Evolutionary conservation across 306 rosid genomes (phyloP).

Genomic region (Sphenostylis stenocarpa): DNA sequence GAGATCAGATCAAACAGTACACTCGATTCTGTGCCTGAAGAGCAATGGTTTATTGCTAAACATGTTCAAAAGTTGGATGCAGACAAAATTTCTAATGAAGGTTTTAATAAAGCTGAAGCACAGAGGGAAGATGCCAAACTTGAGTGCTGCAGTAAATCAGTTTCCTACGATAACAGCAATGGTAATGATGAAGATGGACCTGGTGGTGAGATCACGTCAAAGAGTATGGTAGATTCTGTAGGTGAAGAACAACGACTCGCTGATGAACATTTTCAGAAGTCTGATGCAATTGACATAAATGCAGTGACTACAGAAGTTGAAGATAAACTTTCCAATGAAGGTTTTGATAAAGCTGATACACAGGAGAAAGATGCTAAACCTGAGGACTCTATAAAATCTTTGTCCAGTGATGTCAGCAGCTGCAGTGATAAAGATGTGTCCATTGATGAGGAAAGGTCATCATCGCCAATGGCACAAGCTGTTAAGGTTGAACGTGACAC

Average conservation of each 20-base stretch:
- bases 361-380: constrained; percentile 35
- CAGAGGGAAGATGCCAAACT: constrained; percentile 36
- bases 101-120: constrained; percentile 34
- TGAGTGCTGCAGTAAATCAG: constrained; percentile 35
- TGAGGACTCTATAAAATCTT: constrained; percentile 34
- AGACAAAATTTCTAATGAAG: neutral
- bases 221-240: constrained; percentile 40
- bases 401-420: neutral
- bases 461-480: constrained; percentile 25
- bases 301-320: constrained; percentile 35
- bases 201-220: constrained; percentile 39
- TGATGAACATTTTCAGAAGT: constrained; percentile 32
- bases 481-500: constrained; percentile 31
- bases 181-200: constrained; percentile 12
- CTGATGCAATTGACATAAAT: constrained; percentile 44
- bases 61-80: constrained; percentile 30
- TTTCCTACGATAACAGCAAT: neutral
- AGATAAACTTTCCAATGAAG: constrained; percentile 20
- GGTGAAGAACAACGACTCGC: constrained; percentile 39
- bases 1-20: constrained; percentile 34
- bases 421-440: constrained; percentile 41
- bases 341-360: constrained; percentile 34
- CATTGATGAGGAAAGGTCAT: constrained; percentile 47
- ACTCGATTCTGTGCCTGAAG: constrained; percentile 38
- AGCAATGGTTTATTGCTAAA: constrained; percentile 36